Evolutionary conservation across 345 rosid genomes (phyloP).

Genomic region (Ailanthus altissimus): DNA sequence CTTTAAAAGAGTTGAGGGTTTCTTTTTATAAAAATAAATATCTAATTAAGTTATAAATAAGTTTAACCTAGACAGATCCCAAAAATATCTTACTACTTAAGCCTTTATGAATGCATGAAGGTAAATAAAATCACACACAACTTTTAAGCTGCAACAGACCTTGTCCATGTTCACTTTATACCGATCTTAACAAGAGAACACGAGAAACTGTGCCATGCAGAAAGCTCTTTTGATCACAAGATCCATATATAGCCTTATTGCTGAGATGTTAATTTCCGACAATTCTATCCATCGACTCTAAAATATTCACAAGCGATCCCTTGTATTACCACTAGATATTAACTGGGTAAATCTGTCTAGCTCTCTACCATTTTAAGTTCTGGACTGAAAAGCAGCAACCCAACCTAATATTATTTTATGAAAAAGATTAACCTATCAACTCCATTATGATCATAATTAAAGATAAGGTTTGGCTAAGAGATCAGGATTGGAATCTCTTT

Average conservation of each 20-base stretch:
- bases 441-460: background rate
- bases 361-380: background rate
- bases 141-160: background rate
- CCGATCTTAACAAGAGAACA: background rate
- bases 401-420: too few species aligned
- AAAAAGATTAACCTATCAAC: background rate
- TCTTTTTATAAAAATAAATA: too few species aligned
- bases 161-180: background rate
- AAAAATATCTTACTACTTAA: too few species aligned
- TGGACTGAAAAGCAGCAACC: too few species aligned
- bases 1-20: too few species aligned
- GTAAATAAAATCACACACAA: background rate
- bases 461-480: conserved; percentile 11
- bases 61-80: too few species aligned
- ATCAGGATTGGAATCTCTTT: background rate
- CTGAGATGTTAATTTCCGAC: background rate
- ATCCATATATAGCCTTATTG: background rate
- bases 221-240: background rate
- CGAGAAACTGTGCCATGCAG: background rate
- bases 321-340: background rate
- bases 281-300: background rate
- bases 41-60: too few species aligned
- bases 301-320: background rate
- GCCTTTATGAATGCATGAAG: too few species aligned
- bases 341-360: background rate